phyloP scores from a whole-genome alignment of 305 asterid genomes.

The Solanum hybrid region DNA sequence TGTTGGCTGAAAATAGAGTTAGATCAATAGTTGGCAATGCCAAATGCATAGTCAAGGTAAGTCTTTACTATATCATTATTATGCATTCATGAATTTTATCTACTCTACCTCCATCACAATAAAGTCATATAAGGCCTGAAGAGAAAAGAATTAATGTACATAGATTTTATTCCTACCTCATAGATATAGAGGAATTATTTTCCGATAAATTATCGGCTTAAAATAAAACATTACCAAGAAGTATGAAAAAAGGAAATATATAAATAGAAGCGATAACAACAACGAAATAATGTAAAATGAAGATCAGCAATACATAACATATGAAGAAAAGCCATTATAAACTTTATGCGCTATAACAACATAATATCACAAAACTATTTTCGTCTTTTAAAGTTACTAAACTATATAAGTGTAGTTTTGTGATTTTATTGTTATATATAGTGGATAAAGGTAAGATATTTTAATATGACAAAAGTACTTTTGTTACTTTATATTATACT shows the following conservation, averaged over 20 bases:
- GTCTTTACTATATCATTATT: not conserved
- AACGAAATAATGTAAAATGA: not conserved
- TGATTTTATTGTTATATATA: not conserved
- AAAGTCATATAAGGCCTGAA: not conserved
- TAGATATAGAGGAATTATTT: no score
- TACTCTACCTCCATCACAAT: not conserved
- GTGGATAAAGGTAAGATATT: not conserved
- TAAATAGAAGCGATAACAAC: fast-evolving
- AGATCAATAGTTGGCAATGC: conserved; percentile 81
- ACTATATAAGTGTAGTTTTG: no score
- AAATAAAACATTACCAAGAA: not conserved
- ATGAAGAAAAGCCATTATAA: not conserved
- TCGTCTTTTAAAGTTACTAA: not conserved
- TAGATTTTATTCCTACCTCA: no score
- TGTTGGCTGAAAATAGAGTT: conserved; percentile 57
- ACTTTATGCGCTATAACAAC: no score
- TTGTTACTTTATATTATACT: no score
- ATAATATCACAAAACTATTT: not conserved
- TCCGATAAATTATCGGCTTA: not conserved
- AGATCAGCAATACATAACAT: no score
- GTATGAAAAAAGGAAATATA: not conserved
- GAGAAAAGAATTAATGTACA: no score
- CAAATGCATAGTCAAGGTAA: conserved; percentile 68
- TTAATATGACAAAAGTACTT: not conserved
- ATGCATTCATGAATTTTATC: not conserved